A percentile compares a stretch with the other conserved stretches of the same genome.
Conservation (phyloP, 176 grass and related monocot genomes). For the Raddia guianensis region DNA sequence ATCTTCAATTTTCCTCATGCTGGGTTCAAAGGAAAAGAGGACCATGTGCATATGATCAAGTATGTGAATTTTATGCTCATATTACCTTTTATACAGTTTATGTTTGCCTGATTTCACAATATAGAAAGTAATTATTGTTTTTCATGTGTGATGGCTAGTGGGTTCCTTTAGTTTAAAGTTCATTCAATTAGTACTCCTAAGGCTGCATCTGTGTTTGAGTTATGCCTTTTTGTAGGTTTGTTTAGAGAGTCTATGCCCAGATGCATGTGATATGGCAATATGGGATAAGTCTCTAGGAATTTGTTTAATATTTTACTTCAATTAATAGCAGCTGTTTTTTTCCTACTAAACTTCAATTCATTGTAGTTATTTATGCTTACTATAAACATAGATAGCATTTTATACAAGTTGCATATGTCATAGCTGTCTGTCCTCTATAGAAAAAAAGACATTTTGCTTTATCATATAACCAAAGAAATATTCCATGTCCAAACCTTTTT, state of each 20-base stretch:
- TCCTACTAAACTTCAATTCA: neutral
- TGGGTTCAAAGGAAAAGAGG: constrained; percentile 62
- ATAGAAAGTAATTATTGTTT: neutral
- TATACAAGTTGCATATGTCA: neutral
- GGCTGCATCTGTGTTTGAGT: neutral
- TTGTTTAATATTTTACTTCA: neutral
- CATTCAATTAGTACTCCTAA: neutral
- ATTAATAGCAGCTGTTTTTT: neutral
- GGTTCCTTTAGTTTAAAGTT: constrained; percentile 3
- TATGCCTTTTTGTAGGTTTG: neutral
- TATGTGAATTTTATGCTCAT: constrained; percentile 31
- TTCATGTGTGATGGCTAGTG: neutral
- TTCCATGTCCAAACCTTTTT: neutral
- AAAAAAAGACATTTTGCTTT: neutral
- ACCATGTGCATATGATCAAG: constrained; percentile 45
- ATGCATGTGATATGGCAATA: neutral
- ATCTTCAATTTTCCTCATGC: constrained; percentile 79
- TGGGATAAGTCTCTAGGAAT: neutral
- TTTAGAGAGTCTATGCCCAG: neutral
- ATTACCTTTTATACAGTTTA: neutral
- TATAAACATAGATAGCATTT: neutral
- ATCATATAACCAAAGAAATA: neutral
- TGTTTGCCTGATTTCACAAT: neutral
- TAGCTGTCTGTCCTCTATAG: neutral
- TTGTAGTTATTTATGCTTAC: neutral